Conservation (phyloP, 1,284 basidiomycete species). For the Ceratobasidium sp. region DNA sequence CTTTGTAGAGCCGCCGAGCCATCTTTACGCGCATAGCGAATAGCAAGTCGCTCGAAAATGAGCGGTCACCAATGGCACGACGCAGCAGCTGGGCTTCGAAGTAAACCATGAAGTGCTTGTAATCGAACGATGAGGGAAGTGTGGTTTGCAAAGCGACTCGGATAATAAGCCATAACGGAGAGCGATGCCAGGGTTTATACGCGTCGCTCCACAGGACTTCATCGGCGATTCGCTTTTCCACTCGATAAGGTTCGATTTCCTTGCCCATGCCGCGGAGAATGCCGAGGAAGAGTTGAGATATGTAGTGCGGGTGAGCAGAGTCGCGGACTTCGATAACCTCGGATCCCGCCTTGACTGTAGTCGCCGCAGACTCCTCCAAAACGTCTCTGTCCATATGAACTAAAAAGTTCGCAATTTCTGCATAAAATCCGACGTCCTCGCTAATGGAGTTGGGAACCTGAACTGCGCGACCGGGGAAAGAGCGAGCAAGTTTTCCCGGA, state of each 20-base stretch:
- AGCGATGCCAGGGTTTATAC: slow-evolving; percentile 63
- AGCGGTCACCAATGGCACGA: not conserved
- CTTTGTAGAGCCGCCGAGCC: slow-evolving; percentile 59
- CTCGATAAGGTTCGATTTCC: slow-evolving; percentile 53
- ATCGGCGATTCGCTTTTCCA: slow-evolving; percentile 61
- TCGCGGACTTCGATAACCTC: slow-evolving; percentile 54
- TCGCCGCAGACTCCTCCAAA: slow-evolving; percentile 47
- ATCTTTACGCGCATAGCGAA: slow-evolving; percentile 58
- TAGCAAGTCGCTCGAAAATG: slow-evolving; percentile 56
- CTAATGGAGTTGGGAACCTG: slow-evolving; percentile 47
- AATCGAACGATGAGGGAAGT: slow-evolving; percentile 54
- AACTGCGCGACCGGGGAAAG: slow-evolving; percentile 56
- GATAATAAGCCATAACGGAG: slow-evolving; percentile 63
- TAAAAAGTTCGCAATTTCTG: slow-evolving; percentile 57
- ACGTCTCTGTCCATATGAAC: slow-evolving; percentile 55
- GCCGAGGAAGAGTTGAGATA: slow-evolving; percentile 61
- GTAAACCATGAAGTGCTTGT: slow-evolving; percentile 65
- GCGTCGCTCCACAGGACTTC: slow-evolving; percentile 62
- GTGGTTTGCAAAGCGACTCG: slow-evolving; percentile 64
- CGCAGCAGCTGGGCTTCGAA: slow-evolving; percentile 58
- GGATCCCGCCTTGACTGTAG: slow-evolving; percentile 53
- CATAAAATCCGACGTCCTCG: slow-evolving; percentile 53
- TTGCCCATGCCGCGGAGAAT: slow-evolving; percentile 58
- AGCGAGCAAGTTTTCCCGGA: slow-evolving; percentile 58
- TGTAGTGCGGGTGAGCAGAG: slow-evolving; percentile 60